Percentiles rank a stretch among this genome's conserved stretches.
These are phyloP conservation scores for Fennellomyces sp. DNA, from an alignment of 371 early-diverging fungal species.

Conservation along the genomic window DNA sequence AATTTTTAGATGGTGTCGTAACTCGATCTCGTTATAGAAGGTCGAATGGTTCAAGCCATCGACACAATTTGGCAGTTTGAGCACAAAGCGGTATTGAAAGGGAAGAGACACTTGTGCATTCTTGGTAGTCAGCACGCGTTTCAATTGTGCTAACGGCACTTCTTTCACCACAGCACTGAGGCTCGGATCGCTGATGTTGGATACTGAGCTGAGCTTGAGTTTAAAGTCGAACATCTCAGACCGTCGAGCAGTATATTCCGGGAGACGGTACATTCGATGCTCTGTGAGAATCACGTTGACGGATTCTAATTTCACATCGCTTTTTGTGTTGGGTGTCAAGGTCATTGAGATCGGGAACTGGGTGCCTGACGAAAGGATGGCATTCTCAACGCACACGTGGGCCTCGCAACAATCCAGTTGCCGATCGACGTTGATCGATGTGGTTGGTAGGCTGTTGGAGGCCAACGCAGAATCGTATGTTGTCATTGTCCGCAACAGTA, in stretches of 20 bases:
- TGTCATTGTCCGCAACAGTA: conserved; percentile 39
- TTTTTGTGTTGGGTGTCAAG: conserved; percentile 38
- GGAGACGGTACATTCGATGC: conserved; percentile 41
- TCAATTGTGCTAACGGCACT: conserved; percentile 25
- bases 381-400: conserved; percentile 44
- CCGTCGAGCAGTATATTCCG: conserved; percentile 41
- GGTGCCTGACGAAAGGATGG: conserved; percentile 49
- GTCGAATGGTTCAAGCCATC: conserved; percentile 45
- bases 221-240: conserved; percentile 41
- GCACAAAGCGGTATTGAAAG: conserved; percentile 43
- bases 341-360: conserved; percentile 46
- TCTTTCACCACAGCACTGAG: conserved; percentile 18
- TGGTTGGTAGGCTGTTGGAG: conserved; percentile 31
- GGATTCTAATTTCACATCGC: conserved; percentile 34
- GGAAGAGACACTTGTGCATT: conserved; percentile 49
- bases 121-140: conserved; percentile 34
- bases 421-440: conserved; percentile 45
- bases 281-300: conserved; percentile 37
- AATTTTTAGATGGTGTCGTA: conserved; percentile 40
- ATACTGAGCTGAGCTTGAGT: conserved; percentile 29
- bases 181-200: conserved; percentile 24
- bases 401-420: conserved; percentile 38
- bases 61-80: conserved; percentile 46
- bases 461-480: conserved; percentile 36
- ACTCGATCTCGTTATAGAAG: conserved; percentile 37